These are phyloP conservation scores for Ceratobasidium theobromae DNA, from an alignment of 1,284 basidiomycete species.

Conservation along the genomic window DNA sequence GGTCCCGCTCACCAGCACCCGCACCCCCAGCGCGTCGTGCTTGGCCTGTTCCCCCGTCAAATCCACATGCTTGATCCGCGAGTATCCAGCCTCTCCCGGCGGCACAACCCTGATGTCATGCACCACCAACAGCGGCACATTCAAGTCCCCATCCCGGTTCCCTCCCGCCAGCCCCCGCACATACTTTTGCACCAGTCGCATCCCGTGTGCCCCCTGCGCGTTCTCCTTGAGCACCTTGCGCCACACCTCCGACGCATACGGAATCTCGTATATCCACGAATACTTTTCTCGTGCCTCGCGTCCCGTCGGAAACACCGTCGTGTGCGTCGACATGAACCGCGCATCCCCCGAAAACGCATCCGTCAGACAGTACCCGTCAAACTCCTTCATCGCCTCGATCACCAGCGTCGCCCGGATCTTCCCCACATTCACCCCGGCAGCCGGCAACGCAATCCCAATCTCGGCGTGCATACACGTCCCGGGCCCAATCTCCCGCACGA, in stretches of 20 bases:
- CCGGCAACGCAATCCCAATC: constrained; percentile 20
- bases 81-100: constrained; percentile 7
- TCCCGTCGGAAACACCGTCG: constrained; percentile 25
- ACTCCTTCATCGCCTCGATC: constrained; percentile 23
- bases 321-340: constrained; percentile 27
- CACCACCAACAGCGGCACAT: constrained; percentile 25
- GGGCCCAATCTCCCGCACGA: constrained; percentile 4
- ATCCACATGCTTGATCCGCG: constrained; percentile 29
- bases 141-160: constrained; percentile 18
- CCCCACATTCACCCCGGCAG: constrained; percentile 11
- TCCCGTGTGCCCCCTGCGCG: constrained; percentile 10
- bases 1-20: constrained; percentile 1
- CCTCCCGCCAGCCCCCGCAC: constrained; percentile 27
- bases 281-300: constrained; percentile 28
- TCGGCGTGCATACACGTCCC: constrained; percentile 30
- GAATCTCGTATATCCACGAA: constrained; percentile 30
- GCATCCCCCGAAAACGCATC: constrained; percentile 23
- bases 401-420: constrained; percentile 24
- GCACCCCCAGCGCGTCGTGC: constrained; percentile 13
- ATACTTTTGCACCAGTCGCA: constrained; percentile 28
- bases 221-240: constrained; percentile 9
- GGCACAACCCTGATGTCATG: constrained; percentile 20
- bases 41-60: constrained; percentile 27
- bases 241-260: constrained; percentile 22
- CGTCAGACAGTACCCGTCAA: constrained; percentile 24